phyloP scores from a whole-genome alignment of 352 stramenopile genomes.

The Pythium biforme region DNA sequence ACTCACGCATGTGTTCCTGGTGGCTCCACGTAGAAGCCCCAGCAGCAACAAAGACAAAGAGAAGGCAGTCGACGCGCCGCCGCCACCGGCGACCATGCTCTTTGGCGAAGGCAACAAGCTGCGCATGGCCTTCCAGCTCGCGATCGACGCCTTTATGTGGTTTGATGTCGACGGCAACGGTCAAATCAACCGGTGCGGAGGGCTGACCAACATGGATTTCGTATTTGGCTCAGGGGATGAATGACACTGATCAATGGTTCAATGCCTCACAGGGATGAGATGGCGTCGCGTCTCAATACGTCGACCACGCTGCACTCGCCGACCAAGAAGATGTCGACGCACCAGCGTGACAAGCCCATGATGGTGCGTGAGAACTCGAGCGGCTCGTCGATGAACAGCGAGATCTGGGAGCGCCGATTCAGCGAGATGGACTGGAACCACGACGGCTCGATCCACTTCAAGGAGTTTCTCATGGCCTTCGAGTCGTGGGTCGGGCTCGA shows the following conservation, averaged over 20 bases:
- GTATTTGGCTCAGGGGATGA: no score
- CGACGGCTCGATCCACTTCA: conserved; percentile 85
- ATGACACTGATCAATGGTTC: background rate
- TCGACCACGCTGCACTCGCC: conserved; percentile 74
- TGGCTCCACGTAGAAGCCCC: conserved; percentile 13
- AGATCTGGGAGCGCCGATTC: conserved; percentile 81
- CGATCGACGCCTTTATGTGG: conserved; percentile 82
- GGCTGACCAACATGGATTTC: conserved; percentile 33
- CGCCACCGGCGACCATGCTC: conserved; percentile 34
- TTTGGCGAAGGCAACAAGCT: conserved; percentile 87
- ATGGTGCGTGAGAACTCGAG: conserved; percentile 18
- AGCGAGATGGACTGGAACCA: conserved; percentile 89
- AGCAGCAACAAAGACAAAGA: conserved; percentile 16
- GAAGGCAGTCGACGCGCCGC: background rate
- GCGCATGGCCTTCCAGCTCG: conserved; percentile 74
- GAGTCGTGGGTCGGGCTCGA: conserved; percentile 85
- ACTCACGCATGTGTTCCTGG: background rate
- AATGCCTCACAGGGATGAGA: conserved; percentile 40
- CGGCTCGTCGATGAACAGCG: conserved; percentile 50
- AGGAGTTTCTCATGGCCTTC: conserved; percentile 89
- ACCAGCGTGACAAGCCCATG: conserved; percentile 16
- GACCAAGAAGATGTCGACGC: conserved; percentile 70
- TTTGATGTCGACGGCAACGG: conserved; percentile 82
- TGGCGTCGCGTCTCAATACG: conserved; percentile 54
- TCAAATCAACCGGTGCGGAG: conserved; percentile 72